Evolutionary conservation across 2,329 filamentous ascomycete genomes (phyloP).

Genomic region (Penicillium sp.): DNA sequence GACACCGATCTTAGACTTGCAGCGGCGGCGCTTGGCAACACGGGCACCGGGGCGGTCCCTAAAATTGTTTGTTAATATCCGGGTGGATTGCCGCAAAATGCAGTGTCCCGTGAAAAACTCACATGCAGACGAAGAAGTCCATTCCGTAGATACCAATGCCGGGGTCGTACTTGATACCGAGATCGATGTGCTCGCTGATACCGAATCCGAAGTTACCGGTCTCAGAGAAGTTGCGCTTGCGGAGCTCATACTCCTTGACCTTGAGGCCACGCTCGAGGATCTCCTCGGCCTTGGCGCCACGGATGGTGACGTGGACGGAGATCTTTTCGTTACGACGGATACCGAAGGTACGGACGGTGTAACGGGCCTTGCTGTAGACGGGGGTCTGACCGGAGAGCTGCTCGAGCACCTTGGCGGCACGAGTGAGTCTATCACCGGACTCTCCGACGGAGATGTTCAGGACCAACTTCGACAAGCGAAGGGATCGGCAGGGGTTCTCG

Average conservation of each 20-base stretch:
- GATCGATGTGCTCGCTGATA: slow-evolving; percentile 99
- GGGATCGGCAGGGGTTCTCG: slow-evolving; percentile 99
- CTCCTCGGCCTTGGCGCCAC: slow-evolving; percentile 98
- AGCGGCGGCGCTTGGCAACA: slow-evolving; percentile 90
- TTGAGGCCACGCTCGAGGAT: slow-evolving; percentile 99
- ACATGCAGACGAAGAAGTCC: slow-evolving; percentile 99
- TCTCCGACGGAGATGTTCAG: slow-evolving; percentile 99
- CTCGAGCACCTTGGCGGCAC: slow-evolving; percentile 99
- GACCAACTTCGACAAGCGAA: slow-evolving; percentile 98
- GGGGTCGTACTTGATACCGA: slow-evolving; percentile 99
- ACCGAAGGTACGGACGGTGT: slow-evolving; percentile 99
- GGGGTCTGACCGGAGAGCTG: slow-evolving; percentile 99
- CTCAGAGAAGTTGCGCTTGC: slow-evolving; percentile 99
- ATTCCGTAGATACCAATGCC: slow-evolving; percentile 99
- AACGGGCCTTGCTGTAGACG: slow-evolving; percentile 99
- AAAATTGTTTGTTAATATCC: slow-evolving; percentile 13
- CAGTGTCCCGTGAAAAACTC: slow-evolving; percentile 36
- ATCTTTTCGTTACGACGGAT: slow-evolving; percentile 99
- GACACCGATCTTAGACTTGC: slow-evolving; percentile 80
- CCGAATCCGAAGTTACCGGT: slow-evolving; percentile 99
- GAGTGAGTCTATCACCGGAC: slow-evolving; percentile 99
- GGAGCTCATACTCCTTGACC: slow-evolving; percentile 99
- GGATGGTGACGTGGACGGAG: slow-evolving; percentile 97
- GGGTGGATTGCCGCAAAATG: too few relatives aligned
- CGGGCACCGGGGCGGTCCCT: slow-evolving; percentile 96